phyloP scores from a whole-genome alignment of 805 yeast species.

The Cyberlindnera samutprakarnensis region DNA sequence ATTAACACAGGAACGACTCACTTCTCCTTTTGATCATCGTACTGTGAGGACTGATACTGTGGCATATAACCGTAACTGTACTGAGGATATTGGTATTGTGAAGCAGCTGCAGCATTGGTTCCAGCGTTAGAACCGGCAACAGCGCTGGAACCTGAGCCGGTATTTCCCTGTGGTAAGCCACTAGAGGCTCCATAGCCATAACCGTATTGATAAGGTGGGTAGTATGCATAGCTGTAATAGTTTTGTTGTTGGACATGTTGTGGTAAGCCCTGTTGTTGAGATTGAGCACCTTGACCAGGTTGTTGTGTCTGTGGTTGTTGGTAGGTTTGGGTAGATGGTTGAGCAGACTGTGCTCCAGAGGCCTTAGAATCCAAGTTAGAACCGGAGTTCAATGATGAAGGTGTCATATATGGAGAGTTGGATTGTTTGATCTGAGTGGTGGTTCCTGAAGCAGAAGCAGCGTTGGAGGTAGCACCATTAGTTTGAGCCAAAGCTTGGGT shows the following conservation, averaged over 20 bases:
- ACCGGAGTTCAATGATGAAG: constrained; percentile 17
- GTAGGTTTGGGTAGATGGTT: background rate
- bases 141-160: background rate
- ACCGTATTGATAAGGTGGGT: constrained; percentile 13
- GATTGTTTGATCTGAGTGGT: constrained; percentile 4
- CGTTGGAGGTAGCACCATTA: constrained; percentile 5
- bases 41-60: constrained; percentile 18
- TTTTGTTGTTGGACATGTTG: constrained; percentile 7
- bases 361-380: constrained; percentile 8
- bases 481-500: constrained; percentile 3
- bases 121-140: background rate
- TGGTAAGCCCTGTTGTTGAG: constrained; percentile 3
- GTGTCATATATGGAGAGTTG: constrained; percentile 19
- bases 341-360: constrained; percentile 1
- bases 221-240: constrained; percentile 12
- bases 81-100: constrained; percentile 17
- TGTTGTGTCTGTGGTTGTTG: constrained; percentile 6
- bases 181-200: constrained; percentile 2
- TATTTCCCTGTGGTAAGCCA: constrained; percentile 1
- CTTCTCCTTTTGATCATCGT: constrained; percentile 20
- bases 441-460: background rate
- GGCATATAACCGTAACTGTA: constrained; percentile 19
- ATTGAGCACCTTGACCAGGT: constrained; percentile 1
- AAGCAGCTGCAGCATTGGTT: constrained; percentile 4
- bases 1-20: too few species aligned